phyloP scores from a whole-genome alignment of 139 green algal species.

The Nannochloris sp. region DNA sequence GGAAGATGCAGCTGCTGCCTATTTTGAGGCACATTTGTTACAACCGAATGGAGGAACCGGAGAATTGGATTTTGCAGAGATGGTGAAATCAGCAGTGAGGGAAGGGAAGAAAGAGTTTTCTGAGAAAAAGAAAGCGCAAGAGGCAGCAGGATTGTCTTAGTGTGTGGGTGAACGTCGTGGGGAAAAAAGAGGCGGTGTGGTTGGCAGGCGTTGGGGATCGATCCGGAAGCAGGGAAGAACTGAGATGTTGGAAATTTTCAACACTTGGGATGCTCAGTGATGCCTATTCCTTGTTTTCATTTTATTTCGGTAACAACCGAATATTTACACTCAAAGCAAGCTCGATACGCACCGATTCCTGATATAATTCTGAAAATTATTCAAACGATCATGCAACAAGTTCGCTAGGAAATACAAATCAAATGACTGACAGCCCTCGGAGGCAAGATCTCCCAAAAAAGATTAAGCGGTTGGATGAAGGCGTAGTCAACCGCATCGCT shows the following conservation, averaged over 20 bases:
- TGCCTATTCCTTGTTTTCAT: not conserved
- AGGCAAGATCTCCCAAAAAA: not conserved
- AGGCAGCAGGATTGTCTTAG: not conserved
- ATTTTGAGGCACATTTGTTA: constrained; percentile 1
- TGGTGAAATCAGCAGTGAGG: not conserved
- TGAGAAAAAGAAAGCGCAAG: not conserved
- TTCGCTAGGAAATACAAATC: not conserved
- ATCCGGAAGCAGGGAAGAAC: too few relatives aligned
- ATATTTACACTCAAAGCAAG: not conserved
- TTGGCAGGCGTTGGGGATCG: not conserved
- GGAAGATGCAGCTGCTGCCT: constrained; percentile 9
- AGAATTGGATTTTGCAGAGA: not conserved
- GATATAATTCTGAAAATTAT: too few relatives aligned
- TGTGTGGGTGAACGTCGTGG: not conserved
- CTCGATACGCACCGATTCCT: too few relatives aligned
- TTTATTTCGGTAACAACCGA: not conserved
- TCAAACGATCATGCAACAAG: too few relatives aligned
- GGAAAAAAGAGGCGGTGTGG: not conserved
- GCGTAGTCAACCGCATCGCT: constrained; percentile 91
- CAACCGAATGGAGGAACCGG: not conserved
- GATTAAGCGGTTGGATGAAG: constrained; percentile 50
- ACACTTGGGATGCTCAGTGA: not conserved
- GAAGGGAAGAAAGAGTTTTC: not conserved
- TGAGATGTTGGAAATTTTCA: too few relatives aligned
- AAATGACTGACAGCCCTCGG: not conserved